Percentiles rank a stretch among this genome's conserved stretches.
Evolutionary conservation across 1,284 basidiomycete genomes (phyloP).

Genomic region (Vanrija sp.): DNA sequence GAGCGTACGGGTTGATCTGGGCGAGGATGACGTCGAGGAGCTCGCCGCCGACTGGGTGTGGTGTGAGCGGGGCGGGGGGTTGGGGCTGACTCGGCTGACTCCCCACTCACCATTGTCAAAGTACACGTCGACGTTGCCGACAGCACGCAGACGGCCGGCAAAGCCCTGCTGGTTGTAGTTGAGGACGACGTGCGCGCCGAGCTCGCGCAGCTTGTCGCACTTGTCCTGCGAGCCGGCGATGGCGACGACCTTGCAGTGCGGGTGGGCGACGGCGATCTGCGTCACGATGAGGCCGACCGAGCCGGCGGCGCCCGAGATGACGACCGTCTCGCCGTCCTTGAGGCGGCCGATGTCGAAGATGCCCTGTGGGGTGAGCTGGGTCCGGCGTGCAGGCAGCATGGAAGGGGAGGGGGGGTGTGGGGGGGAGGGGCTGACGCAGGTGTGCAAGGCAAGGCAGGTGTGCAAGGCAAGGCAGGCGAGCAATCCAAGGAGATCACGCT

Average conservation of each 20-base stretch:
- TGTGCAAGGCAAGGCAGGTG: too few species aligned
- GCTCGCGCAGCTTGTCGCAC: constrained; percentile 73
- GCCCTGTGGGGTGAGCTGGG: constrained; percentile 54
- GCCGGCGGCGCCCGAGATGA: constrained; percentile 87
- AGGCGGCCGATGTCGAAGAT: constrained; percentile 71
- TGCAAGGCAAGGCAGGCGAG: too few species aligned
- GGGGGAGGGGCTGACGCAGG: too few species aligned
- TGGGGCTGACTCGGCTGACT: too few species aligned
- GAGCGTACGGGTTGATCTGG: constrained; percentile 68
- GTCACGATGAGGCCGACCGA: constrained; percentile 68
- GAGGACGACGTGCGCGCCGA: constrained; percentile 76
- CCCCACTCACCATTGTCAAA: constrained; percentile 75
- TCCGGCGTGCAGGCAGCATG: too few species aligned
- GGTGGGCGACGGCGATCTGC: constrained; percentile 54
- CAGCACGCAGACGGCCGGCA: constrained; percentile 53
- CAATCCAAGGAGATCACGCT: too few species aligned
- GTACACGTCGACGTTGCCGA: constrained; percentile 66
- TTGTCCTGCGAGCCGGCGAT: constrained; percentile 77
- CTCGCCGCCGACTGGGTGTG: constrained; percentile 63
- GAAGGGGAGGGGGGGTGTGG: too few species aligned
- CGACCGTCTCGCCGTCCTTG: constrained; percentile 74
- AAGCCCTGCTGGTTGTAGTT: constrained; percentile 83
- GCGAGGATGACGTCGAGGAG: constrained; percentile 69
- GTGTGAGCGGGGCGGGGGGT: neutral
- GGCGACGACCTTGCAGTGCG: constrained; percentile 66